Conservation (phyloP, 768 basidiomycete species). For the Thelephora ganbajun region DNA sequence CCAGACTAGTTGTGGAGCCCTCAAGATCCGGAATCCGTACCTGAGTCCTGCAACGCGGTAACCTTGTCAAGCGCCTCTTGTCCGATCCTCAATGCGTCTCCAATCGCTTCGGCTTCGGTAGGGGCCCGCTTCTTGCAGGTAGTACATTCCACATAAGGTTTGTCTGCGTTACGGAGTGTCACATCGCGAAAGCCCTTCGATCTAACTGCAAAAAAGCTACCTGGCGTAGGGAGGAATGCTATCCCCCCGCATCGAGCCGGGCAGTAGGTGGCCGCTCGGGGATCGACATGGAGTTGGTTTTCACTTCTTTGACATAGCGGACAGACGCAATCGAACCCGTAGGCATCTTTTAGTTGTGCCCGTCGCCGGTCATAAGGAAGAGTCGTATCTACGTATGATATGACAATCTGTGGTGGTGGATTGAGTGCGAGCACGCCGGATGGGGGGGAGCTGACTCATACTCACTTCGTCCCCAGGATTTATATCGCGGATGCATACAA, state of each 20-base stretch:
- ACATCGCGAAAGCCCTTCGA: neutral
- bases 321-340: slow-evolving; percentile 69
- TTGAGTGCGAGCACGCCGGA: neutral
- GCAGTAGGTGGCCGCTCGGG: slow-evolving; percentile 56
- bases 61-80: slow-evolving; percentile 70
- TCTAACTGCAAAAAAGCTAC: slow-evolving; percentile 20
- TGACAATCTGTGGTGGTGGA: slow-evolving; percentile 41
- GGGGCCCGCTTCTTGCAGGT: slow-evolving; percentile 36
- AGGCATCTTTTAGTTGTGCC: slow-evolving; percentile 48
- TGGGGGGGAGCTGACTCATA: neutral
- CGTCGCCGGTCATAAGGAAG: slow-evolving; percentile 44
- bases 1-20: too few relatives aligned
- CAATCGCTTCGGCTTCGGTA: slow-evolving; percentile 28
- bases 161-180: slow-evolving; percentile 23
- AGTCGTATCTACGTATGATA: slow-evolving; percentile 78
- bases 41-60: slow-evolving; percentile 39
- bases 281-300: slow-evolving; percentile 29
- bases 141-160: slow-evolving; percentile 31
- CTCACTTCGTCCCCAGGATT: slow-evolving; percentile 54
- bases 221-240: slow-evolving; percentile 48
- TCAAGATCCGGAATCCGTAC: slow-evolving; percentile 20
- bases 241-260: slow-evolving; percentile 53
- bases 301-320: slow-evolving; percentile 28
- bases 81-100: slow-evolving; percentile 55
- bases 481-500: slow-evolving; percentile 61